phyloP scores from a whole-genome alignment of 441 rosid genomes.

The Cnidoscolus chayamansa region DNA sequence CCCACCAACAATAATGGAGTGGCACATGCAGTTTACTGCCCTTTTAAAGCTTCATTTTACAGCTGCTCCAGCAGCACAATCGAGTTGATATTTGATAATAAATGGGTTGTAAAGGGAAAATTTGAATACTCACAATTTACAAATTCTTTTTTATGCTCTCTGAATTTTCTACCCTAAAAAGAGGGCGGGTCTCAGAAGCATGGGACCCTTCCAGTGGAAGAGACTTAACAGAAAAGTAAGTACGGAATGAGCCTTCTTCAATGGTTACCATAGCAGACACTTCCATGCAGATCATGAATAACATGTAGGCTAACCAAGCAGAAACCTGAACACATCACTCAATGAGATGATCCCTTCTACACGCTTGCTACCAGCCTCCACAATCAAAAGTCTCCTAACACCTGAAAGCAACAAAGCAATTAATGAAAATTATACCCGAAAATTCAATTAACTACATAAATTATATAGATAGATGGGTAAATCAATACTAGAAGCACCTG shows the following conservation, averaged over 20 bases:
- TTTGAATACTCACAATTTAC: slow-evolving; percentile 46
- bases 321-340: slow-evolving; percentile 79
- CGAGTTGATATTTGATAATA: slow-evolving; percentile 16
- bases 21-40: slow-evolving; percentile 18
- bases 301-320: slow-evolving; percentile 45
- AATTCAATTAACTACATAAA: neutral
- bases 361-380: slow-evolving; percentile 97
- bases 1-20: neutral
- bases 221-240: slow-evolving; percentile 21
- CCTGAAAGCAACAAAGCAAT: slow-evolving; percentile 40
- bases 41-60: slow-evolving; percentile 21
- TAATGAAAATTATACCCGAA: neutral
- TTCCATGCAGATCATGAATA: slow-evolving; percentile 15
- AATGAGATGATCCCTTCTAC: slow-evolving; percentile 90
- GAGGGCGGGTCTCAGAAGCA: slow-evolving; percentile 23
- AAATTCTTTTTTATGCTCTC: slow-evolving; percentile 38
- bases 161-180: slow-evolving; percentile 40
- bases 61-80: slow-evolving; percentile 26
- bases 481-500: slow-evolving; percentile 43
- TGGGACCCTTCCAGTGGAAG: slow-evolving; percentile 25
- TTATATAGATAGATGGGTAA: neutral
- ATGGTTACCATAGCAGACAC: slow-evolving; percentile 10
- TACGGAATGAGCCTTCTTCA: slow-evolving; percentile 23
- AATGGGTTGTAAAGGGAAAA: slow-evolving; percentile 24
- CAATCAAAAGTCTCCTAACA: slow-evolving; percentile 78